A percentile compares a stretch with the other conserved stretches of the same genome.
Evolutionary conservation across 2,329 filamentous ascomycete genomes (phyloP).

Genomic region (Xenosphaeropsis pyriputrescens): DNA sequence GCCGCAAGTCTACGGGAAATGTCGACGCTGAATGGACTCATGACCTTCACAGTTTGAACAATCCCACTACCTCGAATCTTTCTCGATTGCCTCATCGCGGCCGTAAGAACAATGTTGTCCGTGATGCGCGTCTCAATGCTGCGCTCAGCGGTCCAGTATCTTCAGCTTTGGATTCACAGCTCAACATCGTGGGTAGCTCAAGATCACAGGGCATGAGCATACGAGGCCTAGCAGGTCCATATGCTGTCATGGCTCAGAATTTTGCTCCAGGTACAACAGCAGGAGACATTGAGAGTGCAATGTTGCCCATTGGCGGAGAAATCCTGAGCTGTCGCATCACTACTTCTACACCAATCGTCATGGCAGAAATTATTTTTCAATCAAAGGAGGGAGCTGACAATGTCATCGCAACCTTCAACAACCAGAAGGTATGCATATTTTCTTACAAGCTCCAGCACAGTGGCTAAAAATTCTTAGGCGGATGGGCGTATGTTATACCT

Average conservation of each 20-base stretch:
- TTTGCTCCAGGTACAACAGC: conserved; percentile 71
- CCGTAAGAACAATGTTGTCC: conserved; percentile 10
- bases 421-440: conserved; percentile 48
- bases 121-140: conserved; percentile 13
- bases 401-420: conserved; percentile 64
- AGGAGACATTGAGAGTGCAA: conserved; percentile 69
- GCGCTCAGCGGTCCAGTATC: conserved; percentile 15
- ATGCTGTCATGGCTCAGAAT: conserved; percentile 62
- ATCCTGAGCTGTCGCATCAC: conserved; percentile 54
- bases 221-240: conserved; percentile 58
- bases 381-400: conserved; percentile 58
- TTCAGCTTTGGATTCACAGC: conserved; percentile 16
- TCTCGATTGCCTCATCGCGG: conserved; percentile 21
- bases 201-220: conserved; percentile 46
- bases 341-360: conserved; percentile 53
- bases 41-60: conserved; percentile 42
- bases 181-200: conserved; percentile 19
- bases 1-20: conserved; percentile 27
- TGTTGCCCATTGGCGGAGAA: conserved; percentile 59
- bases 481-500: conserved; percentile 63
- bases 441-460: not conserved
- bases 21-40: conserved; percentile 59
- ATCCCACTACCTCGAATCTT: conserved; percentile 24
- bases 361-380: conserved; percentile 64
- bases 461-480: conserved; percentile 32